Base-by-base conservation (phyloP, 1,284 basidiomycete species). In the Leccinum griseonigrum region DNA sequence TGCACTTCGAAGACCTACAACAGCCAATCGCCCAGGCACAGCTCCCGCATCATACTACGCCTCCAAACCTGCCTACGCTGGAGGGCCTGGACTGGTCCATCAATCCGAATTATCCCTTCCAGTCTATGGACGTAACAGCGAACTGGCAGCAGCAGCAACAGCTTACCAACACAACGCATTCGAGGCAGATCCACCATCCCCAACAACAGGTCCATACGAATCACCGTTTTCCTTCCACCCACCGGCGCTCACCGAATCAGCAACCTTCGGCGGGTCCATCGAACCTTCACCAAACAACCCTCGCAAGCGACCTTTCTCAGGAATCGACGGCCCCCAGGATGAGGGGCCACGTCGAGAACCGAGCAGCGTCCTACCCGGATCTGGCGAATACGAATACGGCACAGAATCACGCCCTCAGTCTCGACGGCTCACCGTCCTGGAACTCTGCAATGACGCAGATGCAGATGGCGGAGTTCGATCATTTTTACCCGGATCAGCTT, bases 191-290 rank as follows among this genome's bases (percentile, higher is more conserved):
- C 67, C 71, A 64, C 65, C 69, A 67, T 69, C 70, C 61, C 64
- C 69, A 63, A 65, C 69, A 65, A 54, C 67, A 66, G 63, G 61
- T 61, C 18, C 71, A 68, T 75, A 76, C 76, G 83, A 85, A 72
- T 86, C 84, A 65, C 90, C 90, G 63, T 91, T 91, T 86, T 90
- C 83, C 77, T 91, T 90, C 87, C 85, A 89, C 81, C 84, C 88
- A 69, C 88, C 87, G 72, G 76, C 79, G 66, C 76, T 81, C 81
- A 66, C 79, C 77, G 74, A 78, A 65, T 68, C 75, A 70, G 14
- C 71, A 67, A 38, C 63, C 63, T 68, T 63, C 66, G 57, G 55
- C 66, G 63, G 73, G 66, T 32, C 71, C 70, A 57, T 70, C 76
- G 71, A 74, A 61, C 60, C 66, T 65, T 60, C 75, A 67, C 56